A percentile compares a stretch with the other conserved stretches of the same genome.
Conservation (phyloP, 2,329 filamentous ascomycete genomes). For the Cytospora mali region DNA sequence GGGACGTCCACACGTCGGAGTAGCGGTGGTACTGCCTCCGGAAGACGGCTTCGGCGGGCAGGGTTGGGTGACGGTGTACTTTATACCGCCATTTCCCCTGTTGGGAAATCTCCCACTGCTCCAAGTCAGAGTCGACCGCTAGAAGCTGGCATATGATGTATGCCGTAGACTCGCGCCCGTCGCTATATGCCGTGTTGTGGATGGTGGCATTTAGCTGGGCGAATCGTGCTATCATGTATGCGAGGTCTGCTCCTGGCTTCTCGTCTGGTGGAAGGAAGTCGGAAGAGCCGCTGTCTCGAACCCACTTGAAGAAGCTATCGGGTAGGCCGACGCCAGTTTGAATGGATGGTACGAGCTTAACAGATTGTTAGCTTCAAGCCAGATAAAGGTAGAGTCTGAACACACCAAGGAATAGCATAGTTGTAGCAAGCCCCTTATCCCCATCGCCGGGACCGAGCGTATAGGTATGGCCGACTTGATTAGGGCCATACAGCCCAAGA, state of each 20-base stretch:
- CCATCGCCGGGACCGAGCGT: slow-evolving; percentile 42
- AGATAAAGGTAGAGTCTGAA: slow-evolving; percentile 21
- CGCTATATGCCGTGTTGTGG: slow-evolving; percentile 39
- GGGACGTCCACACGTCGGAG: slow-evolving; percentile 53
- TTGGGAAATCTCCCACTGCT: slow-evolving; percentile 42
- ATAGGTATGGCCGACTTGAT: slow-evolving; percentile 50
- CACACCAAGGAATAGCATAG: slow-evolving; percentile 59
- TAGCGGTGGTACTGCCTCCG: slow-evolving; percentile 59
- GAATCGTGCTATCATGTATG: slow-evolving; percentile 44
- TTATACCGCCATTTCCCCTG: slow-evolving; percentile 43
- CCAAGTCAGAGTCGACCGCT: slow-evolving; percentile 44
- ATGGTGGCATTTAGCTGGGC: slow-evolving; percentile 44
- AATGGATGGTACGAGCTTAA: slow-evolving; percentile 49
- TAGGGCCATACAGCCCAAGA: slow-evolving; percentile 62
- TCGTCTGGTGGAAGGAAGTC: slow-evolving; percentile 40
- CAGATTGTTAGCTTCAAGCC: slow-evolving; percentile 20
- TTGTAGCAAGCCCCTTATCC: slow-evolving; percentile 56
- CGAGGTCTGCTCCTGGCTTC: slow-evolving; percentile 44
- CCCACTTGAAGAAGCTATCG: slow-evolving; percentile 46
- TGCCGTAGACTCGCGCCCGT: slow-evolving; percentile 41
- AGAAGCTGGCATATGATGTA: slow-evolving; percentile 44
- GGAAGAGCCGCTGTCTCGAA: slow-evolving; percentile 28
- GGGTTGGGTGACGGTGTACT: slow-evolving; percentile 37
- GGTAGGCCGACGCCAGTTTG: slow-evolving; percentile 45
- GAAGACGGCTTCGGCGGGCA: slow-evolving; percentile 50